Evolutionary conservation across 1,284 basidiomycete species (phyloP).

Genomic region (Grifola frondosa): DNA sequence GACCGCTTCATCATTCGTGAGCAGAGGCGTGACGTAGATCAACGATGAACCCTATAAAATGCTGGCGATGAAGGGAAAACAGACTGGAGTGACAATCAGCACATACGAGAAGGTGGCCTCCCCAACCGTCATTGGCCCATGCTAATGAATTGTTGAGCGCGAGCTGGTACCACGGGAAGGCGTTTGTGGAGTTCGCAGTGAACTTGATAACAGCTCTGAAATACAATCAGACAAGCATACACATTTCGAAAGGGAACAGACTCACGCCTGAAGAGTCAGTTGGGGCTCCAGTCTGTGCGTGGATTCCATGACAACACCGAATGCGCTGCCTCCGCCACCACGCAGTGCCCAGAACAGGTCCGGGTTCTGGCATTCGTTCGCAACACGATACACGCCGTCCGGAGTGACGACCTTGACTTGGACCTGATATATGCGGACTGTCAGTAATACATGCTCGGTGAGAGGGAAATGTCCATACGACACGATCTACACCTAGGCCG

Average conservation of each 20-base stretch:
- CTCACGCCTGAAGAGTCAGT: conserved; percentile 29
- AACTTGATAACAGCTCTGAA: conserved; percentile 22
- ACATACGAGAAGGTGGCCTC: conserved; percentile 43
- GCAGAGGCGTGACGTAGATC: conserved; percentile 15
- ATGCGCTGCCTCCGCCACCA: conserved; percentile 30
- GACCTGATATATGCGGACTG: conserved; percentile 11
- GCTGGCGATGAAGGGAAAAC: no score
- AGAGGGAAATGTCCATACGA: no score
- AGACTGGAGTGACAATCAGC: no score
- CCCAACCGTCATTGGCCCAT: conserved; percentile 54
- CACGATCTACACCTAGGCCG: conserved; percentile 41
- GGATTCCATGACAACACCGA: conserved; percentile 32
- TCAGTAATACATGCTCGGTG: no score
- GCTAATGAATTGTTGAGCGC: conserved; percentile 37
- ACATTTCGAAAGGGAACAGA: no score
- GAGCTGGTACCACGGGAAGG: conserved; percentile 28
- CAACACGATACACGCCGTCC: conserved; percentile 30
- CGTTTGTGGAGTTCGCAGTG: conserved; percentile 11
- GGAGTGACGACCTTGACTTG: conserved; percentile 32
- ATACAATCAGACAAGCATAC: no score
- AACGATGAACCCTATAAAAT: conserved; percentile 14
- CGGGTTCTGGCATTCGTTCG: conserved; percentile 34
- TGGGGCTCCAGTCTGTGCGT: conserved; percentile 27
- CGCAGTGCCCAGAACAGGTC: conserved; percentile 37
- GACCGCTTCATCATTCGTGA: conserved; percentile 7